Percentiles rank a stretch among this genome's conserved stretches.
These are phyloP conservation scores for Claviceps quebecensis DNA, from an alignment of 2,329 filamentous ascomycete species.

Conservation along the genomic window DNA sequence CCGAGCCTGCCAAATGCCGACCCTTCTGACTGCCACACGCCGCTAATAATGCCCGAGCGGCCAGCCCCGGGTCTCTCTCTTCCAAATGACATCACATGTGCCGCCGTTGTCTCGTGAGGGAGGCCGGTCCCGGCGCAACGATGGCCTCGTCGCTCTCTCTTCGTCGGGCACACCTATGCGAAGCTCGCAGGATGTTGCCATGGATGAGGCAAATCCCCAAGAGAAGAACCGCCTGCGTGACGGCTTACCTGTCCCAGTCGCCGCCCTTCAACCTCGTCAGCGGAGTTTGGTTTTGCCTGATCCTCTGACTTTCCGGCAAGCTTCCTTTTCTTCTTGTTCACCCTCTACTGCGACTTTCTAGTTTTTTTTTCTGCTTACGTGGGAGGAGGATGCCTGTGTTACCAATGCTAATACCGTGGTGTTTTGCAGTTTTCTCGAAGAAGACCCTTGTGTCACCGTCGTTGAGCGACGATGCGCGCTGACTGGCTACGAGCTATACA, in stretches of 20 bases:
- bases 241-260: conserved; percentile 4
- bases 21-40: neutral
- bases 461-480: conserved; percentile 58
- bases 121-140: conserved; percentile 4
- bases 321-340: conserved; percentile 4
- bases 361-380: neutral
- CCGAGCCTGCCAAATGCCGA: conserved; percentile 1
- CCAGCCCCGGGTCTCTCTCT: neutral
- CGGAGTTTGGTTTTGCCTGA: conserved; percentile 44
- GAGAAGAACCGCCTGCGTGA: conserved; percentile 5
- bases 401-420: conserved; percentile 3
- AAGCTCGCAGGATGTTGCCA: neutral
- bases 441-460: conserved; percentile 63
- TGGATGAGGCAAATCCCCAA: conserved; percentile 1
- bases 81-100: conserved; percentile 7
- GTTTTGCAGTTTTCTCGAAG: conserved; percentile 56
- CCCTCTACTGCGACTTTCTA: too few species aligned
- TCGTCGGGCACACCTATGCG: neutral
- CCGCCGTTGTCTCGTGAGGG: conserved; percentile 6
- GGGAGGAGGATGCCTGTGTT: neutral
- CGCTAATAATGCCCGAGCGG: conserved; percentile 4
- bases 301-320: conserved; percentile 40
- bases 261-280: conserved; percentile 16
- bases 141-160: conserved; percentile 2
- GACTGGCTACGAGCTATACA: conserved; percentile 77